phyloP scores from a whole-genome alignment of 306 rosid genomes.

The Acacia melanoxylon region DNA sequence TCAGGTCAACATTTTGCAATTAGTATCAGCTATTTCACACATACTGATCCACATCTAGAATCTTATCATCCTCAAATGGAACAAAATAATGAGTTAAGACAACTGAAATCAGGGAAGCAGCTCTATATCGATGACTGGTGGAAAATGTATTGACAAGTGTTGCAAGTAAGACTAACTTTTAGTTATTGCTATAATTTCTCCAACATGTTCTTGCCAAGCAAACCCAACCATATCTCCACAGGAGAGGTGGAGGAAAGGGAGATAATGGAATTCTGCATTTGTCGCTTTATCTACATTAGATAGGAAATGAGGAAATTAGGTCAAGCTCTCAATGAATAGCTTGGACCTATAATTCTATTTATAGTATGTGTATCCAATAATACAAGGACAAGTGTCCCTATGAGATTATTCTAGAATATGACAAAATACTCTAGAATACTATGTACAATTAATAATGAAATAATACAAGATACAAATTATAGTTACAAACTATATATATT shows the following conservation, averaged over 20 bases:
- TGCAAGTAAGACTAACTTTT: background rate
- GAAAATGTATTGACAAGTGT: background rate
- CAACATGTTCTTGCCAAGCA: background rate
- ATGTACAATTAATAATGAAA: too few relatives aligned
- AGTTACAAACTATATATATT: too few relatives aligned
- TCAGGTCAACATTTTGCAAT: background rate
- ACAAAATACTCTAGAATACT: too few relatives aligned
- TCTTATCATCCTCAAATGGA: background rate
- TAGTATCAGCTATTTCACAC: background rate
- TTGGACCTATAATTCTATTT: too few relatives aligned
- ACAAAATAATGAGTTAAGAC: conserved; percentile 2
- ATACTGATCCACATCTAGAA: conserved; percentile 6
- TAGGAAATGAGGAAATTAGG: too few relatives aligned
- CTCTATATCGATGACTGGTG: background rate
- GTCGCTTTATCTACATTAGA: background rate
- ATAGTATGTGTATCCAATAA: too few relatives aligned
- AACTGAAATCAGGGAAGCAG: background rate
- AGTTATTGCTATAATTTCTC: background rate
- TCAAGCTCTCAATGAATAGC: too few relatives aligned
- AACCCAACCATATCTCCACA: background rate
- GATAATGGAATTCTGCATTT: background rate
- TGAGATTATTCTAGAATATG: too few relatives aligned
- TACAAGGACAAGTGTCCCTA: too few relatives aligned
- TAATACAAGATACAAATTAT: too few relatives aligned
- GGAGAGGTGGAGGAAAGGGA: background rate